phyloP scores from a whole-genome alignment of 1,284 basidiomycete species.

The Ustilago sp. region DNA sequence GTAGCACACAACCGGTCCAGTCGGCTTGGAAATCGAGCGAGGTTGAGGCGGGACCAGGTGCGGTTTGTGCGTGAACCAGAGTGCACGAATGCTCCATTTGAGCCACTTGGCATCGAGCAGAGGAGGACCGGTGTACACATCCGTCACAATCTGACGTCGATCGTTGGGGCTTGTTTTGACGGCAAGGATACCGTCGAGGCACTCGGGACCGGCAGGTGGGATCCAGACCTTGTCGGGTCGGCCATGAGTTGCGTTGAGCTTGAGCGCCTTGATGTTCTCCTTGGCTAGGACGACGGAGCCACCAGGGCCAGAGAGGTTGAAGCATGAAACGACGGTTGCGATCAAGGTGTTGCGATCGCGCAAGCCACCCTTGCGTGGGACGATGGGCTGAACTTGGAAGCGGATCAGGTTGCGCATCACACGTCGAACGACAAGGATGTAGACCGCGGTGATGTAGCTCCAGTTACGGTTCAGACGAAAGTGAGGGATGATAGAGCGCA shows the following conservation, averaged over 20 bases:
- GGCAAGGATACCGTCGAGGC: slow-evolving; percentile 59
- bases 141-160: slow-evolving; percentile 36
- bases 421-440: slow-evolving; percentile 53
- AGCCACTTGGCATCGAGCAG: slow-evolving; percentile 64
- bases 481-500: slow-evolving; percentile 51
- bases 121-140: slow-evolving; percentile 59
- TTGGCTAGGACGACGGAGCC: slow-evolving; percentile 55
- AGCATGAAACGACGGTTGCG: slow-evolving; percentile 42
- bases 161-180: slow-evolving; percentile 52
- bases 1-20: slow-evolving; percentile 61
- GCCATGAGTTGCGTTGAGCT: slow-evolving; percentile 42
- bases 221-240: slow-evolving; percentile 65
- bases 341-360: slow-evolving; percentile 58
- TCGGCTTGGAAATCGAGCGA: slow-evolving; percentile 31
- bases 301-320: slow-evolving; percentile 62
- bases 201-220: slow-evolving; percentile 58
- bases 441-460: slow-evolving; percentile 52
- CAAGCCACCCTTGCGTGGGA: slow-evolving; percentile 58
- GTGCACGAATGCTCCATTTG: slow-evolving; percentile 56
- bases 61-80: slow-evolving; percentile 65
- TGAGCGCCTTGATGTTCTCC: slow-evolving; percentile 50
- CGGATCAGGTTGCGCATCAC: slow-evolving; percentile 57
- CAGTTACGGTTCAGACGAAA: slow-evolving; percentile 52
- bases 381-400: slow-evolving; percentile 61
- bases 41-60: slow-evolving; percentile 43